These are phyloP conservation scores for Microbotryum silenes-acaulis DNA, from an alignment of 1,284 basidiomycete genomes.

Conservation along the genomic window DNA sequence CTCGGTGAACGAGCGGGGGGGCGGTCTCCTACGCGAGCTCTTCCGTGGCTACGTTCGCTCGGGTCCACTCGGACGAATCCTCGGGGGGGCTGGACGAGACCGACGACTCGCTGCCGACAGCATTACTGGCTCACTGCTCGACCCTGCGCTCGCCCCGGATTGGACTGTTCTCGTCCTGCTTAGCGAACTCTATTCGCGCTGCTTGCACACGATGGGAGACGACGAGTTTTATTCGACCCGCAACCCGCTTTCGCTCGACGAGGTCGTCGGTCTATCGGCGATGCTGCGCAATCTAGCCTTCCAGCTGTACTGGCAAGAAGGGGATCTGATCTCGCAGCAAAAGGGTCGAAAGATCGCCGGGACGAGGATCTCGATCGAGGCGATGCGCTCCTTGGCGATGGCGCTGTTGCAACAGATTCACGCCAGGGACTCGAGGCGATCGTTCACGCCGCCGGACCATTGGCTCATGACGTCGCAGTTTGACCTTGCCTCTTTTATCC, in stretches of 20 bases:
- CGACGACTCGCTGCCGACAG: conserved; percentile 29
- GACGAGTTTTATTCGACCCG: conserved; percentile 81
- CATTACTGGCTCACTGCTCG: conserved; percentile 35
- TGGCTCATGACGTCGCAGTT: conserved; percentile 69
- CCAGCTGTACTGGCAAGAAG: conserved; percentile 66
- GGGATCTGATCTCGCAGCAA: conserved; percentile 29
- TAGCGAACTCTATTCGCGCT: conserved; percentile 73
- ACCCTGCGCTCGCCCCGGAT: conserved; percentile 33
- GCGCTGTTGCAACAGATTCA: conserved; percentile 69
- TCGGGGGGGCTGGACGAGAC: conserved; percentile 45
- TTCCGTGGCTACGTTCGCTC: conserved; percentile 61
- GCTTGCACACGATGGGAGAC: conserved; percentile 84
- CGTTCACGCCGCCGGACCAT: conserved; percentile 70
- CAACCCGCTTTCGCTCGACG: conserved; percentile 76
- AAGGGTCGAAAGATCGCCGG: conserved; percentile 45
- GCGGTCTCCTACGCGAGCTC: conserved; percentile 62
- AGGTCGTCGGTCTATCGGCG: conserved; percentile 61
- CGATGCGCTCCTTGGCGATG: conserved; percentile 62
- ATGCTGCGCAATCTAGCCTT: conserved; percentile 72
- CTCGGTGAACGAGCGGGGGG: conserved; percentile 38
- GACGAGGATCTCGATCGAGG: conserved; percentile 45
- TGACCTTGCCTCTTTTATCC: conserved; percentile 77
- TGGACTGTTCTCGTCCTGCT: conserved; percentile 66
- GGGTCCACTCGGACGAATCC: conserved; percentile 31
- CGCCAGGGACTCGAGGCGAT: conserved; percentile 71